Evolutionary conservation across 805 yeast genomes (phyloP).

Genomic region (Yamadazyma sp.): DNA sequence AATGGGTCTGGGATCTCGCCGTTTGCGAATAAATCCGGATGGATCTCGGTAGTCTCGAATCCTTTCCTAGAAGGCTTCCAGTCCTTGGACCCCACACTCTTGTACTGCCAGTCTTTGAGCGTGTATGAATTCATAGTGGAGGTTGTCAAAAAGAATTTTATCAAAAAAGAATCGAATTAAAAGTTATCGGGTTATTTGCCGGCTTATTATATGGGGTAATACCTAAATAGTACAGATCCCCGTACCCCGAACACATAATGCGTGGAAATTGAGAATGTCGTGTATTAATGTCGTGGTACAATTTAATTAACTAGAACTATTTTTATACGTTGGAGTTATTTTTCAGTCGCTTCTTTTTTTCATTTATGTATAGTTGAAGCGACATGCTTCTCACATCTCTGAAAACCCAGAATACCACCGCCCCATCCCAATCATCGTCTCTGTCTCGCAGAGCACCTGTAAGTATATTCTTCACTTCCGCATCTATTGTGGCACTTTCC

Average conservation of each 20-base stretch:
- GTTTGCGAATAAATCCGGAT: conserved; percentile 40
- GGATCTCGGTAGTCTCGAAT: conserved; percentile 29
- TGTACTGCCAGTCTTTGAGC: conserved; percentile 16
- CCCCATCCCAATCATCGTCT: conserved; percentile 22
- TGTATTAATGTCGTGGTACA: no score
- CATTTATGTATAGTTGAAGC: conserved; percentile 17
- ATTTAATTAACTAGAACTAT: no score
- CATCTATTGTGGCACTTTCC: conserved; percentile 8
- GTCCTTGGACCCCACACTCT: conserved; percentile 9
- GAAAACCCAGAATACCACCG: conserved; percentile 24
- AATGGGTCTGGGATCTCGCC: conserved; percentile 47
- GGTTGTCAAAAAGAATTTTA: no score
- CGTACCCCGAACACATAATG: no score
- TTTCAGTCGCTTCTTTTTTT: conserved; percentile 8
- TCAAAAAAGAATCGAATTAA: background rate
- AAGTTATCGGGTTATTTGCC: background rate
- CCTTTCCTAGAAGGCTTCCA: conserved; percentile 16
- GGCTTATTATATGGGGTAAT: conserved; percentile 4
- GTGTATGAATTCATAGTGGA: conserved; percentile 3
- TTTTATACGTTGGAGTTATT: no score
- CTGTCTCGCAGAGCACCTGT: conserved; percentile 7
- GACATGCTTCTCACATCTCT: conserved; percentile 25
- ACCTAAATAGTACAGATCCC: no score
- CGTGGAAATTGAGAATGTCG: no score
- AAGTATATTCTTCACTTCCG: conserved; percentile 14